These are phyloP conservation scores for Botrytis fabae DNA, from an alignment of 2,329 filamentous ascomycete species.

Conservation along the genomic window DNA sequence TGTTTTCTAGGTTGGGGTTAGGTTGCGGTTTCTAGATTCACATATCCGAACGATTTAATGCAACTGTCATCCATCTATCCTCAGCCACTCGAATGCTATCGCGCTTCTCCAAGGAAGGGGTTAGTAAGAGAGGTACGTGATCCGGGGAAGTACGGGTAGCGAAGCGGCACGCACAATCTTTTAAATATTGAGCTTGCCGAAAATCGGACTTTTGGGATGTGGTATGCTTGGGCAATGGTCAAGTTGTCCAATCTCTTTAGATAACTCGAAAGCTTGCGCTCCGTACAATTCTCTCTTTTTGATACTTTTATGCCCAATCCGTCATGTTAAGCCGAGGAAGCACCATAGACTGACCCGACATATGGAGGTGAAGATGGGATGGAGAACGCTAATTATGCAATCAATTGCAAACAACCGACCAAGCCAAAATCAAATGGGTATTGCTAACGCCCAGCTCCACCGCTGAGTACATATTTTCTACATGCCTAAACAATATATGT, in stretches of 20 bases:
- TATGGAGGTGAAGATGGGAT: slow-evolving; percentile 6
- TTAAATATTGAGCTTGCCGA: neutral
- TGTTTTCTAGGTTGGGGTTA: neutral
- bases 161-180: slow-evolving; percentile 12
- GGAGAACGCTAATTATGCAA: slow-evolving; percentile 3
- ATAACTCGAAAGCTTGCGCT: slow-evolving; percentile 5
- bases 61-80: neutral
- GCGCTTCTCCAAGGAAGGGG: neutral
- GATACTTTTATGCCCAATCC: slow-evolving; percentile 3
- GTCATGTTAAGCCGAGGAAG: slow-evolving; percentile 13
- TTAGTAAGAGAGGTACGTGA: slow-evolving; percentile 1
- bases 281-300: neutral
- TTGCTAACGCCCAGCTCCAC: slow-evolving; percentile 29
- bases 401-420: neutral
- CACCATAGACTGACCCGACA: slow-evolving; percentile 2
- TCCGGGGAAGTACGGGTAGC: slow-evolving; percentile 1
- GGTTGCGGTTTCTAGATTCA: neutral
- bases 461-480: slow-evolving; percentile 38
- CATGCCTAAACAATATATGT: slow-evolving; percentile 34
- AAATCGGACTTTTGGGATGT: neutral
- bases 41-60: neutral
- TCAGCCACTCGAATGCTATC: slow-evolving; percentile 7
- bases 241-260: neutral
- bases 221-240: neutral
- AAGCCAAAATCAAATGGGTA: slow-evolving; percentile 20